Evolutionary conservation across 2,329 filamentous ascomycete genomes (phyloP), one percentile per base, ranked within the genome.

Genomic region (Clarireedia monteithiana): DNA sequence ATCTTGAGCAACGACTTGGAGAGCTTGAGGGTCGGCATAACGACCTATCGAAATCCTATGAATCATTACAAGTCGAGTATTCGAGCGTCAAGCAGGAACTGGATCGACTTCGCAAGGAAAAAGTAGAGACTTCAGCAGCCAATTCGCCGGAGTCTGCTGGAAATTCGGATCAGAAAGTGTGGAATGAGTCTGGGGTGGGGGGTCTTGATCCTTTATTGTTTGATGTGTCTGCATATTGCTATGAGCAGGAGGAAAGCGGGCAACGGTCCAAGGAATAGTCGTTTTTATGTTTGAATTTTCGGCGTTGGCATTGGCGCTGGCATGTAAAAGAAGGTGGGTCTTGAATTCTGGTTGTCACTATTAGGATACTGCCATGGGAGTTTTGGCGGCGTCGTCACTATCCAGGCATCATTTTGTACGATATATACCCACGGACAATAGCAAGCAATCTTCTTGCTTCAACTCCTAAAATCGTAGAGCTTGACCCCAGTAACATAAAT

Each of bases 1-100:
- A 85, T 62, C 76, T 86, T 20, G 82, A 85, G 67, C 66, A 73
- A 38, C 75, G 82, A 62, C 75, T 85, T 34, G 69, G 69, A 48
- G 75, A 79, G 17, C 71, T 81, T 50, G 76, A 77, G 59, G 75
- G 78, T 24, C 79, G 77, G 62, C 80, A 84, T 66, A 77, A 77
- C 57, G 73, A 74, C 36, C 75, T 85, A 53, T 75, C 76, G 59
- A 73, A 75, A 51, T 80, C 79, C 4, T 82, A 83, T 64, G 69
- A 73, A 27, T 65, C 68, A n/a, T 71, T 82, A 23, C 77, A 80
- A 53, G 49, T 62, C 14, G 67, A 70, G 59, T 68, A 69, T 57
- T 60, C 63, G 14, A 63, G 53, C 44, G 67, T 66, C 36, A 68
- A 68, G 48, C 56, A 64, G 56, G 63, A 69, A 51, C 55, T 69